Conservation (phyloP, 371 early-diverging fungal species). For the Dichotomocladium elegans region DNA sequence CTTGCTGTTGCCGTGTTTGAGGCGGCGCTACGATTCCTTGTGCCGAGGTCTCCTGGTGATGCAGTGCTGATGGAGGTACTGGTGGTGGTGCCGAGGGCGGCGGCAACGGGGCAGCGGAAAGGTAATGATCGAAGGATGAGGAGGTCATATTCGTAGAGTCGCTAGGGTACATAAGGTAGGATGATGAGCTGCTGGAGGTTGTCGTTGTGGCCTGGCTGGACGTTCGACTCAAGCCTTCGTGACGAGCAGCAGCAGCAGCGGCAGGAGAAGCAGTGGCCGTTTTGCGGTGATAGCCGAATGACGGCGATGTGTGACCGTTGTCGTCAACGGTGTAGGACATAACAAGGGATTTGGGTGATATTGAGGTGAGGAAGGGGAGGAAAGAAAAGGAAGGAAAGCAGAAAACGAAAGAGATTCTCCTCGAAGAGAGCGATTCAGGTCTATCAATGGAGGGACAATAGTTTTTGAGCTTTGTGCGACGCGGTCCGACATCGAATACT, state of each 20-base stretch:
- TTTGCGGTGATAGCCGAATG: neutral
- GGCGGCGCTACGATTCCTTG: too few species aligned
- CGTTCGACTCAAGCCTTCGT: conserved; percentile 5
- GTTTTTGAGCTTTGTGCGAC: conserved; percentile 1
- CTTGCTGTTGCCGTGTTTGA: neutral
- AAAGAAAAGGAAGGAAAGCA: neutral
- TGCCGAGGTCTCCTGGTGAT: too few species aligned
- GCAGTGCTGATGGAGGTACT: neutral
- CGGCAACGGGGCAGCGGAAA: conserved; percentile 1
- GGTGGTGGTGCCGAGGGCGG: conserved; percentile 7
- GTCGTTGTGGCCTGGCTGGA: conserved; percentile 12
- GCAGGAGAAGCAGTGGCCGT: too few species aligned
- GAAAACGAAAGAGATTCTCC: neutral
- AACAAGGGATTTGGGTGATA: neutral
- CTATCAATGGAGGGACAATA: conserved; percentile 6
- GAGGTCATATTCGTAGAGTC: conserved; percentile 2
- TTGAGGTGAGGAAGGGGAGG: neutral
- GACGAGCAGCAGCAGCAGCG: neutral
- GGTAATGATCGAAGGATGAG: conserved; percentile 2
- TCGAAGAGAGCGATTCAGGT: neutral
- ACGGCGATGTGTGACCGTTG: conserved; percentile 8
- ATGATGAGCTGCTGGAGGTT: conserved; percentile 3
- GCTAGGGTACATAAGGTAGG: conserved; percentile 4
- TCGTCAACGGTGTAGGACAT: conserved; percentile 9
- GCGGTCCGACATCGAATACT: conserved; percentile 1